phyloP scores from a whole-genome alignment of 2,329 filamentous ascomycete genomes.

The Sporothrix protearum region DNA sequence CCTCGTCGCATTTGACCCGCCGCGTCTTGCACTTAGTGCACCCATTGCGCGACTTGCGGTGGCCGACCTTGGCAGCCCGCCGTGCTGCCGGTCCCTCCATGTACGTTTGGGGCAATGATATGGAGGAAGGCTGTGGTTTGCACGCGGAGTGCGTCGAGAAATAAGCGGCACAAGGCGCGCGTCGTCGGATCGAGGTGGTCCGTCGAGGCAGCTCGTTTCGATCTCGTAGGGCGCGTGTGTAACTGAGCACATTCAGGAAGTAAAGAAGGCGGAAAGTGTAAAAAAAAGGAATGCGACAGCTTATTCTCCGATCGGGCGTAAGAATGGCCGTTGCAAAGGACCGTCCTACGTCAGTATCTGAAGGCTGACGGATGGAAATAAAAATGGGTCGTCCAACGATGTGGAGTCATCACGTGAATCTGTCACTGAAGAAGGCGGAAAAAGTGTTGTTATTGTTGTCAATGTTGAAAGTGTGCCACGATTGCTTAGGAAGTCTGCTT shows the following conservation, averaged over 20 bases:
- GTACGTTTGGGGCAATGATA: too few species aligned
- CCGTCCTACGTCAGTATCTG: not conserved
- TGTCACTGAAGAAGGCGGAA: not conserved
- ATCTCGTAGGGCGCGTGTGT: not conserved
- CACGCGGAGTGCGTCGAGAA: not conserved
- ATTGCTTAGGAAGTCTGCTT: not conserved
- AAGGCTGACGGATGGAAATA: not conserved
- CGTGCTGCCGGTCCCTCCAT: not conserved
- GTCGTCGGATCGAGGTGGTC: not conserved
- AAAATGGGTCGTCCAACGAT: not conserved
- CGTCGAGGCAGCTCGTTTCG: too few species aligned
- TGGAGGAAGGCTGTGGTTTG: not conserved
- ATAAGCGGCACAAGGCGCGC: not conserved
- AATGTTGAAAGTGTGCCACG: not conserved
- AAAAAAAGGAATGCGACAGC: not conserved
- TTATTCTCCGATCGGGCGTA: not conserved
- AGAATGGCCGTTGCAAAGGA: not conserved
- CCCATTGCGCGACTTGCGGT: conserved; percentile 36
- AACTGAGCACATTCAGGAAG: not conserved
- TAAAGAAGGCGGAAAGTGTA: too few species aligned
- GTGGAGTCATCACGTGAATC: not conserved
- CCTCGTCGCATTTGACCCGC: conserved; percentile 35
- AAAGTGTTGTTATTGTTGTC: not conserved
- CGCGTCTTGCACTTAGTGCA: conserved; percentile 34
- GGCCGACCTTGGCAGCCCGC: conserved; percentile 32